These are phyloP conservation scores for Monoraphidium neglectum DNA, from an alignment of 139 green algal species.

Conservation along the genomic window DNA sequence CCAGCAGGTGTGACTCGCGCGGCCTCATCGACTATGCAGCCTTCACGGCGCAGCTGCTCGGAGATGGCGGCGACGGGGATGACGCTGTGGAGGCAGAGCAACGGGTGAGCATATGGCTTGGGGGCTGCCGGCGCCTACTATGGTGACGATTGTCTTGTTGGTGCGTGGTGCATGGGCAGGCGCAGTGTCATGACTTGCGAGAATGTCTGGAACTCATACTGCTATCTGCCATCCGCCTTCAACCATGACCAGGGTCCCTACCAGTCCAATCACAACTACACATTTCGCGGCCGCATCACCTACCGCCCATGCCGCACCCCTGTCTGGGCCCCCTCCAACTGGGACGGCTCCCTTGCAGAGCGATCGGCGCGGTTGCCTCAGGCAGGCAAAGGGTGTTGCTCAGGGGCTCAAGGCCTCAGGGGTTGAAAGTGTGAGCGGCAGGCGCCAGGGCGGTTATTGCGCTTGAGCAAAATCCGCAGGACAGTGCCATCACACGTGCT, in stretches of 20 bases:
- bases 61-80: no score
- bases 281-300: slow-evolving; percentile 69
- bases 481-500: not conserved
- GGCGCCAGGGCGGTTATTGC: not conserved
- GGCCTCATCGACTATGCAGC: not conserved
- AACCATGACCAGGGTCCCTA: slow-evolving; percentile 43
- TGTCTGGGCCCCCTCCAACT: slow-evolving; percentile 67
- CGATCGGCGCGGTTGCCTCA: slow-evolving; percentile 65
- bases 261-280: slow-evolving; percentile 25
- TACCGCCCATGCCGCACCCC: slow-evolving; percentile 76
- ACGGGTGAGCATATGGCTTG: slow-evolving; percentile 27
- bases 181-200: not conserved
- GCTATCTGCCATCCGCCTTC: not conserved
- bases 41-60: slow-evolving; percentile 50
- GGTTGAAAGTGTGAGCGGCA: not conserved
- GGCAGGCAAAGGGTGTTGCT: slow-evolving; percentile 12
- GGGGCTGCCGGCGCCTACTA: not conserved
- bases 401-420: not conserved
- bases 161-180: slow-evolving; percentile 2
- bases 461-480: no score
- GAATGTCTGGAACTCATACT: slow-evolving; percentile 1
- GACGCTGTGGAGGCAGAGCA: slow-evolving; percentile 56
- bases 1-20: not conserved
- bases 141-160: not conserved
- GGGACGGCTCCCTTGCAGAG: slow-evolving; percentile 57